Evolutionary conservation across 1,139 yeast species (phyloP).

Genomic region (Scheffersomyces segobiensis): DNA sequence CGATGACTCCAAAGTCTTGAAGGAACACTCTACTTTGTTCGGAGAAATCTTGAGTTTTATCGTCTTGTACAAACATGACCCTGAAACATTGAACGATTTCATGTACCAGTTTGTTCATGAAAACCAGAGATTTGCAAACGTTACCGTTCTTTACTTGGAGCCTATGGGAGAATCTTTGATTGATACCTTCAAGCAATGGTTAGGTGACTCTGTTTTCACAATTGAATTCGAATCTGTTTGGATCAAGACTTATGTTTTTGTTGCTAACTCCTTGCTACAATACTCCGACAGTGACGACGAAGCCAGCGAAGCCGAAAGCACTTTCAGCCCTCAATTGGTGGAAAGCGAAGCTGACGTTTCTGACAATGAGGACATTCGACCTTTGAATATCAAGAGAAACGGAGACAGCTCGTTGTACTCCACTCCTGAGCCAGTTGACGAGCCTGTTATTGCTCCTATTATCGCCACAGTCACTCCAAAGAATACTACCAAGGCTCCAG

Average conservation of each 20-base stretch:
- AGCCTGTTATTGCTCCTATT: constrained; percentile 1
- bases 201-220: constrained; percentile 28
- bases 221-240: constrained; percentile 38
- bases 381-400: constrained; percentile 9
- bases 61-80: constrained; percentile 33
- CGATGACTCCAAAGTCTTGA: constrained; percentile 22
- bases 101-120: constrained; percentile 35
- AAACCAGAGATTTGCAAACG: constrained; percentile 26
- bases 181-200: constrained; percentile 39
- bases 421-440: not conserved
- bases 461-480: not conserved
- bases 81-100: constrained; percentile 32
- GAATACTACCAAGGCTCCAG: constrained; percentile 7
- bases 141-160: constrained; percentile 37
- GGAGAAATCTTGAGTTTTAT: constrained; percentile 39
- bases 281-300: constrained; percentile 16
- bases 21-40: constrained; percentile 35
- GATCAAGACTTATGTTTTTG: constrained; percentile 41
- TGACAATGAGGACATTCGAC: constrained; percentile 11
- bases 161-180: constrained; percentile 45
- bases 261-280: constrained; percentile 40
- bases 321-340: constrained; percentile 4
- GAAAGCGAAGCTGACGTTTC: constrained; percentile 13
- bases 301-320: constrained; percentile 9
- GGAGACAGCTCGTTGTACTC: not conserved